Base-by-base conservation (phyloP, 805 yeast genomes). In the Diddensiella transvaalensis region DNA sequence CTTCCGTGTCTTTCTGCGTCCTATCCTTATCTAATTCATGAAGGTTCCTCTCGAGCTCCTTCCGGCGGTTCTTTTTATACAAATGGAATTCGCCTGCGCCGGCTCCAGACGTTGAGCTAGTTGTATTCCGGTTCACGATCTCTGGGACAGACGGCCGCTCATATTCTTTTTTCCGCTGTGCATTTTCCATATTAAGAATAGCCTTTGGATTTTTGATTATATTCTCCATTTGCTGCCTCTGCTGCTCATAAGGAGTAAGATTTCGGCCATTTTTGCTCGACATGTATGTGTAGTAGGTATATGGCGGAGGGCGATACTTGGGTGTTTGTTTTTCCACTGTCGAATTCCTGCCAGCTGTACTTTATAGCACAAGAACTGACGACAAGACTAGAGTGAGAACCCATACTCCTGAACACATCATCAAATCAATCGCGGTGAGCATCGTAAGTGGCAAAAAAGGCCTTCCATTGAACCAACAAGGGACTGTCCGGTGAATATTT, bases 51-150 rank as follows among this genome's bases (percentile, higher is more conserved):
- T 63, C 68, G 21, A 53, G 37, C 43, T 62, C 65, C 41, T 61
- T 50, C 24, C 69, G 55, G 47, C 65, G 51, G 17, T 62, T 57
- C 37, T 62, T 59, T 49, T 67, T 66, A 53, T 62, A 66, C 18
- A 60, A 56, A 50, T 66, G 70, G 47, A 66, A 66, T 45, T 66
- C 69, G n/a, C 70, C 70, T 1, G 70, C 62, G 5, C 69, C 66
- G 3, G 70, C 66, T n/a, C 65, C 71, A 3, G 70, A 59, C 42
- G 61, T 59, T 3, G 68, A 60, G 5, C 70, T 67, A 15, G 62
- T 56, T 15, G 61, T 59, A 37, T 61, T 61, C 26, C 41, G 15
- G 22, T 40, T 23, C 33, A 40, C 33, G n/a, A 40, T 10, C 33
- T 48, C 21, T 59, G 67, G n/a, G 59, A 60, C 26, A 60, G 65